These are phyloP conservation scores for Barnettozyma wickerhamii DNA, from an alignment of 805 yeast genomes.

Conservation along the genomic window DNA sequence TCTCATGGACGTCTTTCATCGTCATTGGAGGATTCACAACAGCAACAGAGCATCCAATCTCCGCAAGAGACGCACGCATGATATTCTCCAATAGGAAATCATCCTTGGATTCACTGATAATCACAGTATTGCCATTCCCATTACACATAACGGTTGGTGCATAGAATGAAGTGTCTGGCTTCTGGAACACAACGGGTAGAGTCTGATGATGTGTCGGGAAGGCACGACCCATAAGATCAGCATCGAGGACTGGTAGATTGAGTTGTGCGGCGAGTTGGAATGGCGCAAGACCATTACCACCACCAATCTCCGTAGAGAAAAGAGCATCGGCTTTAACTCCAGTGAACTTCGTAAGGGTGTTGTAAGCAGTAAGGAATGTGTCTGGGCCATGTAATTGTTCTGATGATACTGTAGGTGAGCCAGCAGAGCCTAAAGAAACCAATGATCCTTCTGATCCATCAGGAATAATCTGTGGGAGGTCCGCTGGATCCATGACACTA, in stretches of 20 bases:
- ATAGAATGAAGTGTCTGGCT: conserved; percentile 22
- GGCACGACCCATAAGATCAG: conserved; percentile 35
- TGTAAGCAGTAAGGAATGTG: conserved; percentile 24
- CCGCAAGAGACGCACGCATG: conserved; percentile 38
- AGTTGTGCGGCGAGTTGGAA: conserved; percentile 18
- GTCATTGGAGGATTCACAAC: conserved; percentile 29
- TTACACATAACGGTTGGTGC: conserved; percentile 29
- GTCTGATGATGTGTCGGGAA: conserved; percentile 31
- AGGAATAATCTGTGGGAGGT: conserved; percentile 8
- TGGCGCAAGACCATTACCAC: conserved; percentile 36
- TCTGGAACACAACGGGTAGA: conserved; percentile 18
- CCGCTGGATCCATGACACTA: conserved; percentile 29
- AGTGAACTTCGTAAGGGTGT: conserved; percentile 28
- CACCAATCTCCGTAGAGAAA: conserved; percentile 40
- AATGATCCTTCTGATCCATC: conserved; percentile 11
- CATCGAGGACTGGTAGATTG: conserved; percentile 32
- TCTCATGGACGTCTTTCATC: conserved; percentile 23
- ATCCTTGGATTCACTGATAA: conserved; percentile 30
- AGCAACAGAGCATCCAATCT: conserved; percentile 39
- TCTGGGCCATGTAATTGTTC: conserved; percentile 34
- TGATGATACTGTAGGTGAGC: conserved; percentile 20
- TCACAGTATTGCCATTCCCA: conserved; percentile 37
- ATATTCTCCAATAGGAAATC: conserved; percentile 31
- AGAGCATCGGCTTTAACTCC: conserved; percentile 31
- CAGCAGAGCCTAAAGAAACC: conserved; percentile 31